Evolutionary conservation across 164 flowering plant species (phyloP).

Genomic region (Nelumbo lutea): DNA sequence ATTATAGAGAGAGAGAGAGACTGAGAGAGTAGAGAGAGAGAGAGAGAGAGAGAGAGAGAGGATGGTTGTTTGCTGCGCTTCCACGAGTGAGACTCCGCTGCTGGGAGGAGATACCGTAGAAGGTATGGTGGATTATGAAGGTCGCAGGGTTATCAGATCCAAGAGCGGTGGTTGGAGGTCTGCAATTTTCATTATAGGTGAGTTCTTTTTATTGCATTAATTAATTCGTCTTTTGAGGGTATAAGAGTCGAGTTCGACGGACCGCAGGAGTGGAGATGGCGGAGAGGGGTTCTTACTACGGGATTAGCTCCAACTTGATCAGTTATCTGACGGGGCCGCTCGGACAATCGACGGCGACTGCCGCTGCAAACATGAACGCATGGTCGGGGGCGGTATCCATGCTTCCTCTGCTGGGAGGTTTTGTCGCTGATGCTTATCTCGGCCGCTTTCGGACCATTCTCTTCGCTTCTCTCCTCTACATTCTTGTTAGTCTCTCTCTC

Average conservation of each 20-base stretch:
- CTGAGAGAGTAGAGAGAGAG: too few relatives aligned
- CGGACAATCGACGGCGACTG: neutral
- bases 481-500: neutral
- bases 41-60: too few relatives aligned
- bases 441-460: constrained; percentile 8
- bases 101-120: constrained; percentile 7
- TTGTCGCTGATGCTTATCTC: constrained; percentile 6
- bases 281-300: constrained; percentile 1
- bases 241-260: too few relatives aligned
- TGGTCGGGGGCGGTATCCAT: constrained; percentile 4
- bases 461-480: constrained; percentile 7
- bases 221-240: neutral
- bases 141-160: constrained; percentile 24
- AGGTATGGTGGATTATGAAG: constrained; percentile 22
- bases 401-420: constrained; percentile 9
- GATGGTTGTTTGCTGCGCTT: too few relatives aligned
- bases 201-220: neutral
- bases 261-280: constrained; percentile 7
- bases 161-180: constrained; percentile 36
- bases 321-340: constrained; percentile 7
- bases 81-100: too few relatives aligned
- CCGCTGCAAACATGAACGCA: constrained; percentile 9
- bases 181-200: constrained; percentile 31
- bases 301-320: constrained; percentile 4
- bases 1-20: too few relatives aligned